A percentile compares a stretch with the other conserved stretches of the same genome.
phyloP scores from a whole-genome alignment of 805 yeast genomes.

The Monosporozyma aquatica region DNA sequence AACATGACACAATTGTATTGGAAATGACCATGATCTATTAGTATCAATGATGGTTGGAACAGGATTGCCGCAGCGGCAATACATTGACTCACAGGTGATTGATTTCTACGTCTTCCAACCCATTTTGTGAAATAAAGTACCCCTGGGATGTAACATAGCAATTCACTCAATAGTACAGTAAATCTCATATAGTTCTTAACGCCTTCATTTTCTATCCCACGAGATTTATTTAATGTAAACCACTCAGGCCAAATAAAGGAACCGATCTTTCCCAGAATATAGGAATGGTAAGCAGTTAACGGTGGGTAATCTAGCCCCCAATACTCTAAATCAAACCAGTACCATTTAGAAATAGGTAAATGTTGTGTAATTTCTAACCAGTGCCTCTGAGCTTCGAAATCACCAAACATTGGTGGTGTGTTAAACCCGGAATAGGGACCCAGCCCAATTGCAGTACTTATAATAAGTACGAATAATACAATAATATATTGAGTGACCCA shows the following conservation, averaged over 20 bases:
- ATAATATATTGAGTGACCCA: conserved; percentile 83
- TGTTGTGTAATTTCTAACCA: conserved; percentile 90
- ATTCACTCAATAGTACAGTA: conserved; percentile 69
- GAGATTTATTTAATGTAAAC: conserved; percentile 64
- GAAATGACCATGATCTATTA: conserved; percentile 95
- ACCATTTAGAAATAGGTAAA: conserved; percentile 73
- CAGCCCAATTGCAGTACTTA: conserved; percentile 77
- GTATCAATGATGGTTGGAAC: conserved; percentile 70
- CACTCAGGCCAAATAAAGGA: conserved; percentile 51
- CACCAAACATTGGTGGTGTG: conserved; percentile 79
- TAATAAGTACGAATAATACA: conserved; percentile 60
- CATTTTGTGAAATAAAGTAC: conserved; percentile 61
- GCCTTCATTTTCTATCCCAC: conserved; percentile 58
- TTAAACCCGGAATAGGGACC: conserved; percentile 77
- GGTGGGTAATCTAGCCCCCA: conserved; percentile 99
- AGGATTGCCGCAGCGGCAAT: conserved; percentile 70
- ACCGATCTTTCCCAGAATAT: conserved; percentile 69
- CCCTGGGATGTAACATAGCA: conserved; percentile 69
- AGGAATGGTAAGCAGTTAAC: conserved; percentile 87
- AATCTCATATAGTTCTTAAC: conserved; percentile 80
- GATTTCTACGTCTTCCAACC: conserved; percentile 51
- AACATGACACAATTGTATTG: conserved; percentile 93
- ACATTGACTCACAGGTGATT: conserved; percentile 65
- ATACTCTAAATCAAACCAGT: conserved; percentile 76
- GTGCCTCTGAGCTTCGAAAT: conserved; percentile 96